Conservation (phyloP, 2,329 filamentous ascomycete species). For the Fusarium keratoplasticum region DNA sequence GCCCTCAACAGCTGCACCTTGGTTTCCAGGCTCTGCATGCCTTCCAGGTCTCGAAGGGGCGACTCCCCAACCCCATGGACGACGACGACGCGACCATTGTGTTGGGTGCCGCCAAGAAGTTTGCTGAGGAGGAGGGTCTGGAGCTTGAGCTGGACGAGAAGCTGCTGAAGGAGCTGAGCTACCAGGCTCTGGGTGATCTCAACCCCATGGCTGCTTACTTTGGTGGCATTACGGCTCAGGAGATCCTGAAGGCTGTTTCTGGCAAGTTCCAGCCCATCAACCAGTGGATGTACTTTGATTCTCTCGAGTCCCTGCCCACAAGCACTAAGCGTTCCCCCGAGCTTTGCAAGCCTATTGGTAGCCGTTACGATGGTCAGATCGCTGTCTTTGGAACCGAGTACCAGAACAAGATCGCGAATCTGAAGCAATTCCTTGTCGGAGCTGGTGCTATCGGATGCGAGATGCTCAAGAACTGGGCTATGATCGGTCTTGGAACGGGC, state of each 20-base stretch:
- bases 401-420: conserved; percentile 91
- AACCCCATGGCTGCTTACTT: conserved; percentile 95
- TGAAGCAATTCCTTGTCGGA: conserved; percentile 94
- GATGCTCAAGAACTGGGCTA: conserved; percentile 99
- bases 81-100: conserved; percentile 85
- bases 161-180: conserved; percentile 90
- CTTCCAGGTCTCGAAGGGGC: conserved; percentile 80
- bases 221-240: conserved; percentile 91
- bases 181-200: conserved; percentile 91
- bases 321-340: conserved; percentile 82
- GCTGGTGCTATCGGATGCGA: conserved; percentile 98
- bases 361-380: conserved; percentile 96
- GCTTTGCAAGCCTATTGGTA: conserved; percentile 85
- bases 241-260: conserved; percentile 95
- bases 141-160: conserved; percentile 88
- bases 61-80: conserved; percentile 85
- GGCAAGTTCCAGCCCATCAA: conserved; percentile 97
- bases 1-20: conserved; percentile 89
- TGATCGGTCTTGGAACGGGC: conserved; percentile 94
- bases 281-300: conserved; percentile 98
- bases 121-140: conserved; percentile 77
- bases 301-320: conserved; percentile 90
- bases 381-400: conserved; percentile 94
- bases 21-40: conserved; percentile 93
- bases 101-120: conserved; percentile 77